Evolutionary conservation across 345 rosid species (phyloP).

Genomic region (Draba incana): DNA sequence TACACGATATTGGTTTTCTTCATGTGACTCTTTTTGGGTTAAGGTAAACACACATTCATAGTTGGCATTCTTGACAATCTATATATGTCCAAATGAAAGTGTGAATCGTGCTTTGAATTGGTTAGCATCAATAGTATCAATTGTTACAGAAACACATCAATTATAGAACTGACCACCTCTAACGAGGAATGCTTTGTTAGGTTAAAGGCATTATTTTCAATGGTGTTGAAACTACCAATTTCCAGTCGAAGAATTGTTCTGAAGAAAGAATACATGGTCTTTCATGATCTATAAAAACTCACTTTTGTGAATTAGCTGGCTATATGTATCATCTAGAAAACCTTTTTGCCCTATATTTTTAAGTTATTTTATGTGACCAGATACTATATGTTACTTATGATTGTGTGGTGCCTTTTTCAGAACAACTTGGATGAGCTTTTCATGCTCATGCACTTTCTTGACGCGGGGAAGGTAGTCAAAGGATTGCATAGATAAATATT

Average conservation of each 20-base stretch:
- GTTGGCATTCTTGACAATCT: not conserved
- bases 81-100: constrained; percentile 1
- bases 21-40: not conserved
- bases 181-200: not conserved
- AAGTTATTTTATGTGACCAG: not conserved
- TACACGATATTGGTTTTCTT: not conserved
- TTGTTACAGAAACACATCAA: not conserved
- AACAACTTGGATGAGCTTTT: constrained; percentile 99
- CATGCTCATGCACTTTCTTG: constrained; percentile 99
- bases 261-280: not conserved
- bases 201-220: constrained; percentile 3
- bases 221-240: not conserved
- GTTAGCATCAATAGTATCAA: not conserved
- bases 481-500: constrained; percentile 23
- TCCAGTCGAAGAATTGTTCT: not conserved
- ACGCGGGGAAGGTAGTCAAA: constrained; percentile 88
- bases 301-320: not conserved
- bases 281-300: not conserved
- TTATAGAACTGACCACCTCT: not conserved
- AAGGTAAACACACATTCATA: not conserved
- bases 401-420: constrained; percentile 57
- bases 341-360: not conserved
- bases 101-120: not conserved
- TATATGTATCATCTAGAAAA: not conserved
- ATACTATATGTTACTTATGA: constrained; percentile 31